These are phyloP conservation scores for Starmera caribaea DNA, from an alignment of 805 yeast genomes.

Conservation along the genomic window DNA sequence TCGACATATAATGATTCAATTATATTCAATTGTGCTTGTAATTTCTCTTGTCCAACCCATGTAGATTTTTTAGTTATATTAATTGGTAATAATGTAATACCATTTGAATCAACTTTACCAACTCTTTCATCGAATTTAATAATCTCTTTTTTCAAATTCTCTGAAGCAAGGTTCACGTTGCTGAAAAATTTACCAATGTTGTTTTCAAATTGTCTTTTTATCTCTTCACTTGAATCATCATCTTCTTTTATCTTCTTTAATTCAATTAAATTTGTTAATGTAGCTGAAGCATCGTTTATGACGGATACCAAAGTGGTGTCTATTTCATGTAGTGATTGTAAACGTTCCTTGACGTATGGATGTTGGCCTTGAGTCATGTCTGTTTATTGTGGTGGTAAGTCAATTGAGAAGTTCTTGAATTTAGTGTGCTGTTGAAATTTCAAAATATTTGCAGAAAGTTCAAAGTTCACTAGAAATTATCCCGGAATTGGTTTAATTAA, in stretches of 20 bases:
- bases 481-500: too few species aligned
- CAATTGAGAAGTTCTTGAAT: too few species aligned
- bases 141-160: constrained; percentile 55
- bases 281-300: constrained; percentile 37
- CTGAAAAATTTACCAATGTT: constrained; percentile 41
- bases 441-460: too few species aligned
- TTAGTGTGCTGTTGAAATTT: too few species aligned
- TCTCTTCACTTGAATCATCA: constrained; percentile 12
- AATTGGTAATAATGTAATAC: constrained; percentile 55
- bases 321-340: constrained; percentile 41
- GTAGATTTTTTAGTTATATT: constrained; percentile 64
- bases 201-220: constrained; percentile 29
- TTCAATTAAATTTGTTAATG: constrained; percentile 31
- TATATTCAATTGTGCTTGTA: constrained; percentile 34
- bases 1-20: constrained; percentile 19
- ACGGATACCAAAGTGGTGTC: constrained; percentile 44
- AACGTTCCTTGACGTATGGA: constrained; percentile 36
- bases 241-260: constrained; percentile 21
- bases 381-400: too few species aligned
- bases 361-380: constrained; percentile 14
- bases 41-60: constrained; percentile 49
- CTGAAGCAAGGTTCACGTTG: constrained; percentile 48
- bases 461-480: too few species aligned
- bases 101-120: constrained; percentile 35
- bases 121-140: constrained; percentile 51